Evolutionary conservation across 164 flowering plant species (phyloP).

Genomic region (Stephania yunnanensis): DNA sequence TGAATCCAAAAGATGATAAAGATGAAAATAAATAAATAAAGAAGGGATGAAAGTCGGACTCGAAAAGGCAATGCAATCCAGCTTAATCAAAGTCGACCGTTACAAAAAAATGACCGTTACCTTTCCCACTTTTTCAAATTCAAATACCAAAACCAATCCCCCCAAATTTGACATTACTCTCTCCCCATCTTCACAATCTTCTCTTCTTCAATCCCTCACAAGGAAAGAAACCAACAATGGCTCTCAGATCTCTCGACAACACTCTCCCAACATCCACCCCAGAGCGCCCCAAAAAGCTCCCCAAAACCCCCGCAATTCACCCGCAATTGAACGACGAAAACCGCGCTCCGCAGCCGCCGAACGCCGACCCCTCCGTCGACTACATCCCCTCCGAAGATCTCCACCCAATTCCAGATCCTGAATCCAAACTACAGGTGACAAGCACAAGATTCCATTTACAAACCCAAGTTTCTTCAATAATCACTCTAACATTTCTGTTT

Average conservation of each 20-base stretch:
- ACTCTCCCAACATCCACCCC: slow-evolving; percentile 51
- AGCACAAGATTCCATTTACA: background rate
- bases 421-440: slow-evolving; percentile 44
- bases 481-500: too few species aligned
- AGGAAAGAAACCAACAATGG: slow-evolving; percentile 38
- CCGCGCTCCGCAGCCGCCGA: slow-evolving; percentile 27
- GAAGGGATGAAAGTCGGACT: background rate
- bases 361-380: slow-evolving; percentile 44
- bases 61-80: slow-evolving; percentile 9
- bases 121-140: slow-evolving; percentile 12
- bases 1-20: too few species aligned
- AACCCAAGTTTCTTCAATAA: background rate
- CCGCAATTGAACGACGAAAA: slow-evolving; percentile 57
- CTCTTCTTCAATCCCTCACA: slow-evolving; percentile 4
- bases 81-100: slow-evolving; percentile 2
- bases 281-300: slow-evolving; percentile 66
- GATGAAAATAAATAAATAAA: too few species aligned
- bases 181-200: background rate
- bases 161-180: background rate
- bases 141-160: background rate
- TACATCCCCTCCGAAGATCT: slow-evolving; percentile 70
- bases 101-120: slow-evolving; percentile 7
- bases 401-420: slow-evolving; percentile 59
- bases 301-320: slow-evolving; percentile 33
- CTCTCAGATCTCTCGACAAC: slow-evolving; percentile 76